Evolutionary conservation across 768 basidiomycete species (phyloP), one percentile per base, ranked within the genome.

Genomic region (Lactifluus piperatus): DNA sequence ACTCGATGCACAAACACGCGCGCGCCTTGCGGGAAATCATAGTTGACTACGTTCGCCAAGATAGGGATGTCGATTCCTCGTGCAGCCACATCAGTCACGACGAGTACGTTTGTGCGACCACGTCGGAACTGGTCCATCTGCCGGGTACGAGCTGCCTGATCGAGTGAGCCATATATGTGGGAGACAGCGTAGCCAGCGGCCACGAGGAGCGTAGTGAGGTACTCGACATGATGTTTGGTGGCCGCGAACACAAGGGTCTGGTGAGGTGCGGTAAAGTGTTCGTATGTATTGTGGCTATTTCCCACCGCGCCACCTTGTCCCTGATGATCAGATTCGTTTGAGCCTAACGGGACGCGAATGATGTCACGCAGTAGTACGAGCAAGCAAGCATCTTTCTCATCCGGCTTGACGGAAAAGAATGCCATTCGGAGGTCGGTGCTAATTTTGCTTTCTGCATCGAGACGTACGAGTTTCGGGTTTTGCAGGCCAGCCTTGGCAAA

Each of bases 221-320:
- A 99, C 72, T 98, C 97, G 67, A 99, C 94, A 66, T 99, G 97
- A 68, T 99, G 97, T 71, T 99, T 98, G 20, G 97, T 99, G 6
- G 95, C 92, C 3, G 87, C 85, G 67, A 99, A 99, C 8, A 99
- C 80, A 50, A 99, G 82, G 0, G 94, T 94, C 72, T 99, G 97
- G 70, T 94, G 87, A 24, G 91, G 83, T 2, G 84, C 83, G 7
- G 81, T 82, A 41, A 73, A 68, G n/a, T 71, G 72, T n/a, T 74
- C 72, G 13, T 68, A 67, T 51, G 70, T 76, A 32, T 68, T 83
- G 88, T 55, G 69, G 70, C 69, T 85, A 83, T 22, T 72, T 74
- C 47, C 76, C 75, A 60, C 73, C 74, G 70, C 66, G 9, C 68
- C 67, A 24, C 64, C 59, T 41, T 62, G 64, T 11, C 71, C 68